phyloP scores from a whole-genome alignment of 176 grass and related monocot species.

The Paspalum vaginatum region DNA sequence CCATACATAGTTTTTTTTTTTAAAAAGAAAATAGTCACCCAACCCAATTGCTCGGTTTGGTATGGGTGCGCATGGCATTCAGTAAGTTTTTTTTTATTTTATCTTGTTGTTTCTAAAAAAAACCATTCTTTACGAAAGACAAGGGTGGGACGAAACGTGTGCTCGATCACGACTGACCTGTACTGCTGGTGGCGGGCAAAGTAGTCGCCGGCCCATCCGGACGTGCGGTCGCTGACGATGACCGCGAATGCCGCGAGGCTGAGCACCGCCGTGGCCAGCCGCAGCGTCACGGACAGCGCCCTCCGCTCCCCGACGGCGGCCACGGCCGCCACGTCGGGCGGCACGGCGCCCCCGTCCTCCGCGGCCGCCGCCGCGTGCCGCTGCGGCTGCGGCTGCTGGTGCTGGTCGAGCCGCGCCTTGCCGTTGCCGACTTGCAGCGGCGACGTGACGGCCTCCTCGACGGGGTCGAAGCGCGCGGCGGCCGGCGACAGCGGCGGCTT shows the following conservation, averaged over 20 bases:
- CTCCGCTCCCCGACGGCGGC: constrained; percentile 49
- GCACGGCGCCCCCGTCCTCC: constrained; percentile 35
- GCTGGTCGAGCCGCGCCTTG: constrained; percentile 14
- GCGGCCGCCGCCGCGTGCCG: constrained; percentile 8
- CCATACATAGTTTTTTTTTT: not conserved
- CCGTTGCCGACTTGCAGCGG: constrained; percentile 14
- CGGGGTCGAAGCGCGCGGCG: constrained; percentile 18
- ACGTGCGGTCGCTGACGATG: constrained; percentile 68
- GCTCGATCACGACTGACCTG: constrained; percentile 38
- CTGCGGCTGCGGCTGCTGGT: not conserved
- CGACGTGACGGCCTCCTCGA: constrained; percentile 35
- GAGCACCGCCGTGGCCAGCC: constrained; percentile 69
- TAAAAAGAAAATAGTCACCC: too few species aligned
- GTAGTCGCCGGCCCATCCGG: constrained; percentile 86
- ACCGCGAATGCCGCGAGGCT: constrained; percentile 76
- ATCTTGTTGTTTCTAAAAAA: too few species aligned
- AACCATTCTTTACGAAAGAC: too few species aligned
- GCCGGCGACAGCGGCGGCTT: constrained; percentile 31
- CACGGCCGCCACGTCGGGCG: constrained; percentile 32
- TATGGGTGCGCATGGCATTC: too few species aligned
- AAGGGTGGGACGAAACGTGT: not conserved
- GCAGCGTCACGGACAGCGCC: constrained; percentile 51
- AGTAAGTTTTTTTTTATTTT: too few species aligned
- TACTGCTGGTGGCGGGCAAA: constrained; percentile 74
- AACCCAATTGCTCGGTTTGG: too few species aligned